Evolutionary conservation across 495 filamentous ascomycete genomes (phyloP).

Genomic region (Cercophora sp.): DNA sequence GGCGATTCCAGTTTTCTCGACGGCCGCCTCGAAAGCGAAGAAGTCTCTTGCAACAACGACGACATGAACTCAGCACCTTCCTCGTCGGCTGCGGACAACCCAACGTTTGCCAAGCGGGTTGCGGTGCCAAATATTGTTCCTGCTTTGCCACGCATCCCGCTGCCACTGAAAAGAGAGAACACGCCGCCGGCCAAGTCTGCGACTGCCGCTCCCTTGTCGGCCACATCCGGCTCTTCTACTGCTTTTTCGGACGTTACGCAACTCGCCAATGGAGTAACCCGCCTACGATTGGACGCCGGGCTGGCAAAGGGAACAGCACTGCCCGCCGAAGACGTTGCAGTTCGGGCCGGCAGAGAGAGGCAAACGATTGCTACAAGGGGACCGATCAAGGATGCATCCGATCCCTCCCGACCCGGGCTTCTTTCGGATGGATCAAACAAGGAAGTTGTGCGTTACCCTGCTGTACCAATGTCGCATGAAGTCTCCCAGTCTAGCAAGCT

Average conservation of each 20-base stretch:
- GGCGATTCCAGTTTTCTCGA: conserved; percentile 2
- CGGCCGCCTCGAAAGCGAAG: neutral
- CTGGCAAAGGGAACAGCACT: neutral
- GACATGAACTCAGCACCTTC: conserved; percentile 3
- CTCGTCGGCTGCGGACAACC: conserved; percentile 9
- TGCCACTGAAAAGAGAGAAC: conserved; percentile 16
- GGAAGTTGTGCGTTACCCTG: conserved; percentile 15
- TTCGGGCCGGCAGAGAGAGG: too few relatives aligned
- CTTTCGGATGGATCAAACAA: neutral
- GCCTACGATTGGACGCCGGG: neutral
- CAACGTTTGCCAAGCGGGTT: neutral
- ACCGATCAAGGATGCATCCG: neutral
- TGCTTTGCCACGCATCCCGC: conserved; percentile 15
- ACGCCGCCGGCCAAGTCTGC: neutral
- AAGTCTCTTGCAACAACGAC: neutral
- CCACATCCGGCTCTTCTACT: neutral
- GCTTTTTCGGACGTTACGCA: neutral
- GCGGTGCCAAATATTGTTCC: conserved; percentile 19
- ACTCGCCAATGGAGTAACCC: neutral
- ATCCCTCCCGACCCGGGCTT: neutral
- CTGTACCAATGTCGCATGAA: conserved; percentile 15
- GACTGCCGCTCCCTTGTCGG: neutral
- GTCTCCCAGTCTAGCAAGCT: conserved; percentile 28
- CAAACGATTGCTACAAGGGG: too few relatives aligned
- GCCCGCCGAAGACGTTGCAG: neutral